Conservation (phyloP, 2,329 filamentous ascomycete genomes). For the Chaetomiaceae sp. region DNA sequence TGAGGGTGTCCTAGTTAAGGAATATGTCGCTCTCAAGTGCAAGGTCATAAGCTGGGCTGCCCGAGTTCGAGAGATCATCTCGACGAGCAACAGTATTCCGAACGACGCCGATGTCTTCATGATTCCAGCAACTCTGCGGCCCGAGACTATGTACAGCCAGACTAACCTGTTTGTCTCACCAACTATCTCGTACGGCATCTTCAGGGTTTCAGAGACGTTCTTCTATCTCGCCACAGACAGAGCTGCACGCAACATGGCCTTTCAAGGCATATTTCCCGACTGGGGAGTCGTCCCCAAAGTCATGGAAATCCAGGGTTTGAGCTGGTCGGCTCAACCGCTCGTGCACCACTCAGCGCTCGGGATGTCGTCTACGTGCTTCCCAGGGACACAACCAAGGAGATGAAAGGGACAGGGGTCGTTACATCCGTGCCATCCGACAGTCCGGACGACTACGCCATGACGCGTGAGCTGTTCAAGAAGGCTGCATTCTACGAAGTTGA, state of each 20-base stretch:
- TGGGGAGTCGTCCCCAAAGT: conserved; percentile 47
- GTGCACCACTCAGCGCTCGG: conserved; percentile 74
- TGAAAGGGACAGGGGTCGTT: conserved; percentile 88
- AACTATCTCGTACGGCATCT: conserved; percentile 77
- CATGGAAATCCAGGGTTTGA: conserved; percentile 67
- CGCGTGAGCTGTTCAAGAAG: conserved; percentile 80
- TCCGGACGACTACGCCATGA: conserved; percentile 82
- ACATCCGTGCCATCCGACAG: conserved; percentile 88
- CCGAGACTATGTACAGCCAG: conserved; percentile 95
- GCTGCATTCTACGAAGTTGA: conserved; percentile 87
- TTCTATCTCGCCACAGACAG: conserved; percentile 76
- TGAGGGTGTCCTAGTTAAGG: conserved; percentile 72
- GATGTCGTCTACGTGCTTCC: conserved; percentile 77
- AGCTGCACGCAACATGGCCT: conserved; percentile 81
- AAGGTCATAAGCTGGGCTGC: conserved; percentile 79
- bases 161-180: conserved; percentile 87
- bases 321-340: conserved; percentile 32
- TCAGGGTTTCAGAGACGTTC: conserved; percentile 59
- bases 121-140: conserved; percentile 80
- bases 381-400: conserved; percentile 82
- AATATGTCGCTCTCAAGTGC: conserved; percentile 83
- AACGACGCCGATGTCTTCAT: conserved; percentile 72
- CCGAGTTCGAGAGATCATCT: conserved; percentile 57
- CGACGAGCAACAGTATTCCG: conserved; percentile 42
- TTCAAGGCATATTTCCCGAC: conserved; percentile 71